Percentiles rank a stretch among this genome's conserved stretches.
Conservation (phyloP, 176 grass and related monocot genomes). For the Oryza coarctata region DNA sequence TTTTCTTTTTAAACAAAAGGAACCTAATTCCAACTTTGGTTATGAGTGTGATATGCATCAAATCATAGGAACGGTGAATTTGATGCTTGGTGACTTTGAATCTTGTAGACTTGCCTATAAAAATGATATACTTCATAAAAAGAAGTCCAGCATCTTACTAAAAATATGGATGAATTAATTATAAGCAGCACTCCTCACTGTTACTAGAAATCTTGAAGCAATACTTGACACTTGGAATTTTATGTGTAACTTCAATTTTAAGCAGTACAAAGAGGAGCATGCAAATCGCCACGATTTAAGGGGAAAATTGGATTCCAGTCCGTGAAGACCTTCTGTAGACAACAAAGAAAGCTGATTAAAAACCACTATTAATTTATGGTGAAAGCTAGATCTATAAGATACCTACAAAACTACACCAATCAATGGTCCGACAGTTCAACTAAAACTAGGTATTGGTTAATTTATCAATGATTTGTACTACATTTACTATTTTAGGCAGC, state of each 20-base stretch:
- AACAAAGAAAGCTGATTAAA: slow-evolving; percentile 19
- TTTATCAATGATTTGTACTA: neutral
- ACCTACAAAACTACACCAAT: slow-evolving; percentile 31
- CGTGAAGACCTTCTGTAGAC: neutral
- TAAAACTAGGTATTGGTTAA: slow-evolving; percentile 16
- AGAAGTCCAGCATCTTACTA: neutral
- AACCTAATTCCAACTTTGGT: slow-evolving; percentile 27
- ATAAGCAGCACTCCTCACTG: neutral
- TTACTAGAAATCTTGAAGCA: neutral
- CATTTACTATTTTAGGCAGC: slow-evolving; percentile 16
- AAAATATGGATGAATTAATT: neutral
- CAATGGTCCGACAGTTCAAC: neutral
- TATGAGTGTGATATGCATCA: slow-evolving; percentile 2
- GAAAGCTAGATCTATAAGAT: slow-evolving; percentile 7
- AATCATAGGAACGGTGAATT: neutral
- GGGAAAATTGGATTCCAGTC: neutral
- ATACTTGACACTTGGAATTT: no score
- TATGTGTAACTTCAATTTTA: neutral
- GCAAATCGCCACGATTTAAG: neutral
- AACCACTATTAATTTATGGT: neutral
- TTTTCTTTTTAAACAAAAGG: neutral
- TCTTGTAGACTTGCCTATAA: neutral
- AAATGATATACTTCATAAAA: neutral
- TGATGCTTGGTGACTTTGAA: neutral
- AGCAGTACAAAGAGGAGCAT: slow-evolving; percentile 14